Evolutionary conservation across 1,284 basidiomycete species (phyloP), one percentile per base, ranked within the genome.

Genomic region (Fomitopsis betulina): DNA sequence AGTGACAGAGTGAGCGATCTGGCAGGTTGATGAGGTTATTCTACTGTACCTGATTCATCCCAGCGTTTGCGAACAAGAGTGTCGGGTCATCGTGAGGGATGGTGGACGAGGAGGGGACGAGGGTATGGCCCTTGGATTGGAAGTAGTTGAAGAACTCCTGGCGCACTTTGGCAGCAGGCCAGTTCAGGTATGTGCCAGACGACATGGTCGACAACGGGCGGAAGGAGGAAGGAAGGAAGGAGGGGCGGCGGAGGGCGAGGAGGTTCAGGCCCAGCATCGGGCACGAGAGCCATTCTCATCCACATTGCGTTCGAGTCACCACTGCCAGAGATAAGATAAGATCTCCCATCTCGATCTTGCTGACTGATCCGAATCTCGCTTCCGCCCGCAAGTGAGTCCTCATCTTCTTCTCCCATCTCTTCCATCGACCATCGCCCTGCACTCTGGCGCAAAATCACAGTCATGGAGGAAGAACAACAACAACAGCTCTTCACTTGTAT

Each of bases 21-120:
- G 61, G 55, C 33, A 7, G 25, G 43, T 60, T 63, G 32, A 8
- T 47, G n/a, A 23, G 2, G 56, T 33, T 9, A 35, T 10, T 30
- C 33, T 10, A 19, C 35, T 75, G 35, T 62, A 84, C 89, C 80
- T 92, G 93, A 75, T 96, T 96, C 94, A 96, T 96, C 60, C 95
- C 94, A 63, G 96, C 96, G 79, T 99, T 99, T 64, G 96, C 94
- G 69, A 99, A 99, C 61, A 99, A 86, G 43, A 99, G 82, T 7
- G 96, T 98, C 3, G 97, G 94, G 74, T 96, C 94, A 64, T 99
- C 96, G 74, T 95, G 98, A 1, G 96, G 96, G 65, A 99, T 93
- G 50, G 94, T 96, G 13, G 93, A 85, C 6, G 93, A 95, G 47
- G 93, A 96, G n/a, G 90, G 90, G 60, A 96, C 93, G 73, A 94